Base-by-base conservation (phyloP, 2,329 filamentous ascomycete genomes). In the Raffaelea arxii region DNA sequence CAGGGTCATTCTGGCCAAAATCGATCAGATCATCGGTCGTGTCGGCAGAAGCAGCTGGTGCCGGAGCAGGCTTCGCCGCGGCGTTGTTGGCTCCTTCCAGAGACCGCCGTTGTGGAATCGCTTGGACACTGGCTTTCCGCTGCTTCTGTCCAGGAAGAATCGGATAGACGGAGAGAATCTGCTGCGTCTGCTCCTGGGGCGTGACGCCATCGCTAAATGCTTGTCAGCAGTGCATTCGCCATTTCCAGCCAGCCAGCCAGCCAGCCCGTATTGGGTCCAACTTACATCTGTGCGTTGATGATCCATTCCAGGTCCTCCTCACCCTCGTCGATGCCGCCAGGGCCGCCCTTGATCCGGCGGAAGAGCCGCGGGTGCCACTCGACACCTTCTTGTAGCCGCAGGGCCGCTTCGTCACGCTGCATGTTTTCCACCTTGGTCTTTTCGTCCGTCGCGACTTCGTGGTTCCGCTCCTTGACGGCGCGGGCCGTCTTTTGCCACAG, bases 341-440 rank as follows among this genome's bases (percentile, higher is more conserved):
- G 79, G 1, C 82, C 85, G 22, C 81, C 80, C 39, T 77, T 75
- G 11, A 94, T 84, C 41, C 69, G 68, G 50, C 89, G 78, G 72
- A 98, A 98, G 12, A 97, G 74, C 52, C 82, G 80, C 1, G 92
- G 91, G 27, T 81, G 78, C 92, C 92, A 98, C 53, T 94, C 87
- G 7, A 89, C 70, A 12, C 84, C 84, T 11, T 90, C 81, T 41
- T 89, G 83, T 25, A 77, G 77, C 56, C 92, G 77, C 58, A 79
- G 79, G 18, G 89, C 84, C 2, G 92, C 89, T 59, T 96, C 91
- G 52, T 90, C 83, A 58, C 92, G 78, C 65, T 98, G 92, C 59
- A 78, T 81, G 57, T 97, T 91, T 62, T 98, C 92, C 49, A 98
- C 87, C 62, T 84, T 86, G n/a, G 86, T 90, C 70, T 98, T 98